Percentiles rank a stretch among this genome's conserved stretches.
Evolutionary conservation across 2,329 filamentous ascomycete species (phyloP).

Genomic region (Diaporthe humulicola): DNA sequence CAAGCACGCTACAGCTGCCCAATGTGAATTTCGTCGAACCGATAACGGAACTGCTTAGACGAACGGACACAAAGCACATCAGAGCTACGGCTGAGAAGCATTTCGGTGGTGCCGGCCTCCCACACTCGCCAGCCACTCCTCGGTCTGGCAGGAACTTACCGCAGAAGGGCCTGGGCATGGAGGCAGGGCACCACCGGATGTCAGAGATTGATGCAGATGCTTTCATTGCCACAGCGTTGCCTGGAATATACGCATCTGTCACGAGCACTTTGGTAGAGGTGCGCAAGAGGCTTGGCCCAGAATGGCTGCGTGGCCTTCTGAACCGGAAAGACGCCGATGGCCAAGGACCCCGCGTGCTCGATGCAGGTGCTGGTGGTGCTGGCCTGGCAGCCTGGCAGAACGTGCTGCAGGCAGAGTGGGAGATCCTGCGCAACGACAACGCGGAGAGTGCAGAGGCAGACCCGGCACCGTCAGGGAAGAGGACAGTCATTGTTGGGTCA

Average conservation of each 20-base stretch:
- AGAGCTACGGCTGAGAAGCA: slow-evolving; percentile 76
- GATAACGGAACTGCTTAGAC: slow-evolving; percentile 75
- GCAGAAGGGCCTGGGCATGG: slow-evolving; percentile 75
- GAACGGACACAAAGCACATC: slow-evolving; percentile 81
- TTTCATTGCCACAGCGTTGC: slow-evolving; percentile 77
- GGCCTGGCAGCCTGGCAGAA: slow-evolving; percentile 83
- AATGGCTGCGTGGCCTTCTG: slow-evolving; percentile 77
- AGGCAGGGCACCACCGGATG: slow-evolving; percentile 76
- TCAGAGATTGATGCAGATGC: slow-evolving; percentile 81
- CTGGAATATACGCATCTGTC: slow-evolving; percentile 77
- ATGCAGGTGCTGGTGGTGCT: slow-evolving; percentile 81
- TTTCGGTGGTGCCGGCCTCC: slow-evolving; percentile 83
- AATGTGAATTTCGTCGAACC: slow-evolving; percentile 77
- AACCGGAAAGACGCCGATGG: slow-evolving; percentile 63
- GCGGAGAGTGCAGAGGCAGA: slow-evolving; percentile 53
- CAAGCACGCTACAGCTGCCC: slow-evolving; percentile 82
- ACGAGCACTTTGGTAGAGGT: slow-evolving; percentile 79
- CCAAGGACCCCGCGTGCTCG: slow-evolving; percentile 74
- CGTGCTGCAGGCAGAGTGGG: slow-evolving; percentile 85
- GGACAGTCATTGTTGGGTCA: slow-evolving; percentile 84
- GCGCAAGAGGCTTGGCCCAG: slow-evolving; percentile 77
- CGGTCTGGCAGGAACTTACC: slow-evolving; percentile 65
- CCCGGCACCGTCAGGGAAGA: slow-evolving; percentile 73
- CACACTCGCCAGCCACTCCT: slow-evolving; percentile 81
- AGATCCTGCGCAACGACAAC: slow-evolving; percentile 69